Evolutionary conservation across 2,329 filamentous ascomycete species (phyloP).

Genomic region (Lasiodiplodia sp.): DNA sequence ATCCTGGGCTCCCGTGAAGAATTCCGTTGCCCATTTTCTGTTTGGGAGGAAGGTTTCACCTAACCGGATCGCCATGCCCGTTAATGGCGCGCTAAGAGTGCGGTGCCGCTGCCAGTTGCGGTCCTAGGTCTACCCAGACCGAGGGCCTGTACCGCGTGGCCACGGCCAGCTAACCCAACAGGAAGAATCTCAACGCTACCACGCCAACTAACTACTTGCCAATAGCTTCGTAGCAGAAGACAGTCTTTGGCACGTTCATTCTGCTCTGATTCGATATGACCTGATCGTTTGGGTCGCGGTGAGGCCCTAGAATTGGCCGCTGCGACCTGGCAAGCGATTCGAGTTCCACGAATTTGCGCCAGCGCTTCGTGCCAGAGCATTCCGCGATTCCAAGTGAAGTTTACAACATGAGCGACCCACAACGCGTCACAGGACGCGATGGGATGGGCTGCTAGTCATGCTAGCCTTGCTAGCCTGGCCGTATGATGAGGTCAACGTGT

Average conservation of each 20-base stretch:
- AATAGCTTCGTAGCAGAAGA: no score
- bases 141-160: no score
- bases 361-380: not conserved
- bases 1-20: not conserved
- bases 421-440: not conserved
- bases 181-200: no score
- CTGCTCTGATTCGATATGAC: not conserved
- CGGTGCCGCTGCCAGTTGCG: no score
- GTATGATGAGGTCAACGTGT: not conserved
- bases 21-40: not conserved
- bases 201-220: no score
- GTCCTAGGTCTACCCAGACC: no score
- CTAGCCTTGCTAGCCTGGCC: not conserved
- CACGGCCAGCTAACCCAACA: no score
- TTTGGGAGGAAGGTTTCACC: not conserved
- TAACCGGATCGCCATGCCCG: no score
- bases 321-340: not conserved
- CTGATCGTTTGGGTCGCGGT: not conserved
- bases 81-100: no score
- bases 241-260: not conserved
- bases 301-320: not conserved
- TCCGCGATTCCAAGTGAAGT: not conserved
- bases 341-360: not conserved
- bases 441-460: not conserved
- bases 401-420: not conserved